Evolutionary conservation across 108 stramenopile species (phyloP).

Genomic region (Skeletonema grethae): DNA sequence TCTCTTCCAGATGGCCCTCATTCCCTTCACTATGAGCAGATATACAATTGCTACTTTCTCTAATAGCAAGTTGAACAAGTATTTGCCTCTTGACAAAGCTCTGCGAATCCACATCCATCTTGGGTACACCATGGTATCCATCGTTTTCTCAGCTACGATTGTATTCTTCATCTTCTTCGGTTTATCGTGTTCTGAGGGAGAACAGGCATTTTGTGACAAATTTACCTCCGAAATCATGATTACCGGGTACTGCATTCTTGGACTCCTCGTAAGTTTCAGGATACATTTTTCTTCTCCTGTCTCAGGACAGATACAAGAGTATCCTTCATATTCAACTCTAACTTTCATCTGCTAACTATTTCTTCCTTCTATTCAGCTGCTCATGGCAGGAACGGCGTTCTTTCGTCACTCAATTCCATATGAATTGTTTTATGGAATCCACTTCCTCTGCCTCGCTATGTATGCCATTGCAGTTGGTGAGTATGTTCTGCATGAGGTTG

Average conservation of each 20-base stretch:
- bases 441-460: conserved; percentile 46
- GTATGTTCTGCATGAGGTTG: background rate
- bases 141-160: conserved; percentile 47
- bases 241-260: conserved; percentile 47
- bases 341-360: background rate
- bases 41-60: conserved; percentile 44
- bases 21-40: conserved; percentile 53
- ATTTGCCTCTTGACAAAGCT: conserved; percentile 44
- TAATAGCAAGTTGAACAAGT: conserved; percentile 18
- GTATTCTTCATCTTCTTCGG: conserved; percentile 56
- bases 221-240: conserved; percentile 45
- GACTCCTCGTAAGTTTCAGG: background rate
- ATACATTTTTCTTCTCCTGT: too few relatives aligned
- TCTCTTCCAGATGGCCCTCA: conserved; percentile 56
- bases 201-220: conserved; percentile 52
- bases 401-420: conserved; percentile 48
- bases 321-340: too few relatives aligned
- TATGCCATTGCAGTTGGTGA: conserved; percentile 27
- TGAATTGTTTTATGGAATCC: conserved; percentile 48
- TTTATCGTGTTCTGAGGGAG: conserved; percentile 41
- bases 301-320: too few relatives aligned
- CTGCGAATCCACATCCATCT: conserved; percentile 48
- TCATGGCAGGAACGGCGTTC: conserved; percentile 41
- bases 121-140: conserved; percentile 42
- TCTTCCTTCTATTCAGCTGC: conserved; percentile 6